These are phyloP conservation scores for Trichoderma breve DNA, from an alignment of 2,329 filamentous ascomycete genomes.

Conservation along the genomic window DNA sequence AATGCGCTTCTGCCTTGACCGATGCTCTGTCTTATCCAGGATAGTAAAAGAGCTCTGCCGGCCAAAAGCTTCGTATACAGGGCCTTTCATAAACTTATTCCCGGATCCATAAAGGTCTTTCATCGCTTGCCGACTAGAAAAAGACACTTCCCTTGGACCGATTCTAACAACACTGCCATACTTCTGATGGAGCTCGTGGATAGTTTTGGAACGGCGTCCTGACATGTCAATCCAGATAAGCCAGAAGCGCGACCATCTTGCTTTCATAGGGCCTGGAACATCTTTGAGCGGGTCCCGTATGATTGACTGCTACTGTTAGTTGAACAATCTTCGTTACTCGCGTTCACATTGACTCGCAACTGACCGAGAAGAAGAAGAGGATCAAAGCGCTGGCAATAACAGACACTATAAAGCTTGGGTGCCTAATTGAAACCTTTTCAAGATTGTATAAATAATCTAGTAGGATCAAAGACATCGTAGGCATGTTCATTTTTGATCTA, in stretches of 20 bases:
- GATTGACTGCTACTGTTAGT: not conserved
- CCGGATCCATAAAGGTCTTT: not conserved
- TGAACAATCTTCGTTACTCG: not conserved
- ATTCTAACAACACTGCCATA: not conserved
- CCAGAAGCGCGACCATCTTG: not conserved
- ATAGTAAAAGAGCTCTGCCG: not conserved
- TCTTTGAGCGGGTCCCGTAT: not conserved
- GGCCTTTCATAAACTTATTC: not conserved
- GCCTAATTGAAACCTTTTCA: not conserved
- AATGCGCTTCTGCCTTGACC: not conserved
- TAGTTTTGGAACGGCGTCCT: not conserved
- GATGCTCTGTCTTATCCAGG: not conserved
- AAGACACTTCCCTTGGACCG: not conserved
- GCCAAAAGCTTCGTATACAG: not conserved
- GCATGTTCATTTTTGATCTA: not conserved
- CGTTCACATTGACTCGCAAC: not conserved
- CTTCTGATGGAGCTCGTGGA: conserved; percentile 1
- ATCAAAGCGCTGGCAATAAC: not conserved
- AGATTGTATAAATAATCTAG: not conserved
- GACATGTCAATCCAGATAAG: conserved; percentile 2
- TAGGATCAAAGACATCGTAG: not conserved
- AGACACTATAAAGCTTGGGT: not conserved
- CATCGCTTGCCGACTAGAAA: not conserved
- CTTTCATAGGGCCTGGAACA: not conserved
- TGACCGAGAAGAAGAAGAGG: not conserved